Conservation (phyloP, 1,284 basidiomycete genomes). For the Trametes versicolor region DNA sequence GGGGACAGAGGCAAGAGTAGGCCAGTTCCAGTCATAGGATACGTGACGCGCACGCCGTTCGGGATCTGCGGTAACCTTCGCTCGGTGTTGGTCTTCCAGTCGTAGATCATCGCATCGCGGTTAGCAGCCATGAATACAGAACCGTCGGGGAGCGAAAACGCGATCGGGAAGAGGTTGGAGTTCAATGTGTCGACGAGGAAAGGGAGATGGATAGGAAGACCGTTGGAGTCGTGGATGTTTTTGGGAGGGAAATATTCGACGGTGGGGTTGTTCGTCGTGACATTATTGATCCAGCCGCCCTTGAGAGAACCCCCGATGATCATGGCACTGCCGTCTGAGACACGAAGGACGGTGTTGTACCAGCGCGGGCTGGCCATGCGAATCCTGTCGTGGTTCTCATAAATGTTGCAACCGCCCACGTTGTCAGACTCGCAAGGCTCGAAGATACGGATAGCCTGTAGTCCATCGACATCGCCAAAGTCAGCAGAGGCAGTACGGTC, state of each 20-base stretch:
- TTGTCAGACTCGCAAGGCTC: constrained; percentile 69
- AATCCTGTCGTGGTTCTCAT: constrained; percentile 70
- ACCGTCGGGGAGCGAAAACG: constrained; percentile 78
- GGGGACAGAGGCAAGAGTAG: constrained; percentile 76
- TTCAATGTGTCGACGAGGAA: constrained; percentile 81
- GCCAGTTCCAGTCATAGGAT: constrained; percentile 82
- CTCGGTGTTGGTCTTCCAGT: constrained; percentile 76
- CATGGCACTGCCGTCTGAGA: constrained; percentile 82
- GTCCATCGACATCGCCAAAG: constrained; percentile 79
- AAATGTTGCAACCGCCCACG: constrained; percentile 63
- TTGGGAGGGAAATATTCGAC: constrained; percentile 86
- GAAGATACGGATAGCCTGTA: constrained; percentile 79
- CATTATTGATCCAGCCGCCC: constrained; percentile 86
- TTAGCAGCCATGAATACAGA: constrained; percentile 85
- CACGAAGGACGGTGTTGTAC: constrained; percentile 77
- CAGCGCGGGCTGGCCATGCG: constrained; percentile 80
- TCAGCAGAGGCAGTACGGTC: constrained; percentile 70
- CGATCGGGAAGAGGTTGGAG: constrained; percentile 85
- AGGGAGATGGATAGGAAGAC: constrained; percentile 65
- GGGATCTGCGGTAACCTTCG: constrained; percentile 74
- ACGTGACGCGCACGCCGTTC: constrained; percentile 83
- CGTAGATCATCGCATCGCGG: constrained; percentile 81
- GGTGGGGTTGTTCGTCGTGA: constrained; percentile 82
- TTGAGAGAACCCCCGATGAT: constrained; percentile 83
- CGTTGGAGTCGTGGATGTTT: constrained; percentile 69